These are phyloP conservation scores for Suhomyces coccinellae DNA, from an alignment of 1,139 yeast genomes.

Conservation along the genomic window DNA sequence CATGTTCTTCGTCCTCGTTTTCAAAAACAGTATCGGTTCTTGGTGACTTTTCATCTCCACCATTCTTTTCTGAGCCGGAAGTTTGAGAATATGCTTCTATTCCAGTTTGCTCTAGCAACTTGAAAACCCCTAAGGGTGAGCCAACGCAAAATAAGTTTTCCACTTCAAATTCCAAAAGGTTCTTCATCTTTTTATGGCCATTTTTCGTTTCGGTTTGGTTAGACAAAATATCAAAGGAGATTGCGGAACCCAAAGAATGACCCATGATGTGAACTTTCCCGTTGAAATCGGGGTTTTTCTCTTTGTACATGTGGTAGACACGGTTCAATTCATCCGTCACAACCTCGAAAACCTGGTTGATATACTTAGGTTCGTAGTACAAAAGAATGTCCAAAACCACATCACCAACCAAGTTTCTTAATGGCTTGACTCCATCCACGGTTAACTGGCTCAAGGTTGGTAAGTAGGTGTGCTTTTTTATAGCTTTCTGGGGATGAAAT, in stretches of 20 bases:
- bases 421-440: conserved; percentile 75
- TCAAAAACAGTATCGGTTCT: background rate
- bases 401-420: conserved; percentile 79
- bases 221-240: conserved; percentile 73
- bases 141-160: conserved; percentile 80
- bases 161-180: conserved; percentile 64
- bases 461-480: conserved; percentile 34
- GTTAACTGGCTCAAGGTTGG: conserved; percentile 75
- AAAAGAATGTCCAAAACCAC: conserved; percentile 82
- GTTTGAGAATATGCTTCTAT: conserved; percentile 24
- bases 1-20: background rate
- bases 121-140: conserved; percentile 87
- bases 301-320: conserved; percentile 58
- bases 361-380: conserved; percentile 77
- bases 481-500: conserved; percentile 50
- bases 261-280: conserved; percentile 85
- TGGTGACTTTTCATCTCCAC: background rate
- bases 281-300: conserved; percentile 69
- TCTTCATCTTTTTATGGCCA: conserved; percentile 16
- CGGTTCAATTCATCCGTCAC: conserved; percentile 73
- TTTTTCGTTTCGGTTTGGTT: conserved; percentile 41
- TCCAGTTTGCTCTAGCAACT: conserved; percentile 60
- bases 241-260: conserved; percentile 89
- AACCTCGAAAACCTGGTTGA: conserved; percentile 59
- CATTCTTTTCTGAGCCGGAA: background rate